Base-by-base conservation (phyloP, 805 yeast species). In the Starmerella vaccinii region DNA sequence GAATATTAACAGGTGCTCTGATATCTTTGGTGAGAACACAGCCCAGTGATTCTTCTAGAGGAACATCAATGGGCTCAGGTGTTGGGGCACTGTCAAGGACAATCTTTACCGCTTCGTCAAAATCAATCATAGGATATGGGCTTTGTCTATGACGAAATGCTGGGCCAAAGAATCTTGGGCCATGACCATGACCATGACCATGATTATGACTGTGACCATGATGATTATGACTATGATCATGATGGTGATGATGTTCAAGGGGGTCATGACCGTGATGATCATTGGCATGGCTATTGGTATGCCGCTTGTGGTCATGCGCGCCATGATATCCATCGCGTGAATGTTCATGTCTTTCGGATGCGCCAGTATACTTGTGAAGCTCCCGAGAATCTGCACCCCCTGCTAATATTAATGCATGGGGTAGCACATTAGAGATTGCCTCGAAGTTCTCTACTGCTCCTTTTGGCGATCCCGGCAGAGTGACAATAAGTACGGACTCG, bases 401-500 rank as follows among this genome's bases (percentile, higher is more conserved):
- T 12, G 70, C 53, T 48, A 74, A 73, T 8, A 59, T 54, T 40
- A 75, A 53, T 0, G 77, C 77, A 60, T 76, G 80, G 0, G 68
- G 66, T 34, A 76, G 53, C 2, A 69, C 64, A 1, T 57, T 61
- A 1, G 67, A 40, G 10, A 76, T 52, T 0, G 76, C 71, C 15
- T 60, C 63, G 27, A 74, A 52, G 53, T 73, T 73, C 57, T 76
- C 80, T 1, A 53, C 53, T 0, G 76, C 74, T 1, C 72, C 80
- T 50, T 68, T 73, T 1, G 76, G 75, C 0, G 78, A 74, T 0
- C 81, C 81, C 0, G 81, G 81, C 3, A 76, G 61, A 0, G 79
- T 73, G 12, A 76, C 56, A 0, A 76, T 62, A 37, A 76, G 53
- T 0, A 71, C 53, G 21, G 65, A 59, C 24, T 63, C 62, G 13